These are phyloP conservation scores for Triangularia setosa DNA, from an alignment of 2,329 filamentous ascomycete genomes.

Conservation along the genomic window DNA sequence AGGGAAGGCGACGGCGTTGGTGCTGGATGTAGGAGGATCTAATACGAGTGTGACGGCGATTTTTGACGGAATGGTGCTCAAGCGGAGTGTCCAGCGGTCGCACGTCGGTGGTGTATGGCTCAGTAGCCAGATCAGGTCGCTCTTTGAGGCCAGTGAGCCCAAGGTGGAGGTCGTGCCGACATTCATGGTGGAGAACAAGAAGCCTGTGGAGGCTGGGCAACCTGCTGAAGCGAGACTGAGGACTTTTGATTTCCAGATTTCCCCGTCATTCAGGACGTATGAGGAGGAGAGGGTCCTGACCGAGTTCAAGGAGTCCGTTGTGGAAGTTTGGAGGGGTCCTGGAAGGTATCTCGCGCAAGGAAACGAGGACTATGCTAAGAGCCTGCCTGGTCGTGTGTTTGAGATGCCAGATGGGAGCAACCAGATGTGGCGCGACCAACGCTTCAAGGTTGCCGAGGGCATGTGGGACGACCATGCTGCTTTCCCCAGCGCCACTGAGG, in stretches of 20 bases:
- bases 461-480: constrained; percentile 85
- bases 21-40: constrained; percentile 86
- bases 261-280: constrained; percentile 70
- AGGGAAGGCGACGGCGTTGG: constrained; percentile 87
- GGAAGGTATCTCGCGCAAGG: constrained; percentile 60
- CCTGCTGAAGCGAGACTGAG: constrained; percentile 73
- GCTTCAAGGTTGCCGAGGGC: constrained; percentile 81
- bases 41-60: constrained; percentile 87
- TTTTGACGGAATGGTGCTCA: constrained; percentile 90
- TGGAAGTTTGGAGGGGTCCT: constrained; percentile 86
- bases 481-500: constrained; percentile 46
- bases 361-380: constrained; percentile 73
- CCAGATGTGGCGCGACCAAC: constrained; percentile 86
- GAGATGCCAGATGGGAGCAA: constrained; percentile 98
- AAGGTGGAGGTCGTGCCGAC: constrained; percentile 74
- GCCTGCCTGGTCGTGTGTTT: constrained; percentile 77
- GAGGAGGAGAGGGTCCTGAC: constrained; percentile 91
- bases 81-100: constrained; percentile 82
- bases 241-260: constrained; percentile 59
- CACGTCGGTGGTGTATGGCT: constrained; percentile 86
- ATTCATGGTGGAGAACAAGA: constrained; percentile 84
- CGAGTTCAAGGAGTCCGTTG: constrained; percentile 96
- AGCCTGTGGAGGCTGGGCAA: constrained; percentile 78
- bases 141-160: constrained; percentile 69
- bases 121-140: constrained; percentile 77